Conservation (phyloP, 2,329 filamentous ascomycete genomes). For the Fusarium fujikuroi region DNA sequence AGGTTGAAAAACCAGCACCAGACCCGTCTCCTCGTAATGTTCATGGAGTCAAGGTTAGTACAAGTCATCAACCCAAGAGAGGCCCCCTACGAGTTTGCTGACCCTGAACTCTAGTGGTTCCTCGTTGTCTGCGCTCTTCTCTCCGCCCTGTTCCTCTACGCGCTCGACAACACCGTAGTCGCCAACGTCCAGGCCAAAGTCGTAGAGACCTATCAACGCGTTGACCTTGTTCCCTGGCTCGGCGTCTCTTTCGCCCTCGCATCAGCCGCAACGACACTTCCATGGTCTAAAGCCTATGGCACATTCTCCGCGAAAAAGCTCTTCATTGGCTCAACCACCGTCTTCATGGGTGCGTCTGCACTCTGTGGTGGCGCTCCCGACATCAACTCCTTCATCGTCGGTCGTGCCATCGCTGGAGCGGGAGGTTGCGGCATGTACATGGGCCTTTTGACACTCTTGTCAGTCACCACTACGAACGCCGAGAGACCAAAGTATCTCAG, state of each 20-base stretch:
- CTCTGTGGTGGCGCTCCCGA: constrained; percentile 54
- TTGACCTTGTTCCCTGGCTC: constrained; percentile 33
- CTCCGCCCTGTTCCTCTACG: constrained; percentile 14
- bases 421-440: constrained; percentile 51
- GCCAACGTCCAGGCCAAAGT: constrained; percentile 36
- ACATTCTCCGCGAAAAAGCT: constrained; percentile 43
- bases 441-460: constrained; percentile 25
- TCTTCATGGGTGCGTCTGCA: constrained; percentile 45
- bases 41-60: constrained; percentile 4
- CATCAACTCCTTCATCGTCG: constrained; percentile 57
- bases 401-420: constrained; percentile 54
- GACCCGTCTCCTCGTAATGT: neutral
- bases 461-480: constrained; percentile 10
- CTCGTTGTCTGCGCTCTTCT: constrained; percentile 7
- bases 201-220: constrained; percentile 10
- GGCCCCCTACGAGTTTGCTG: neutral
- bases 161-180: constrained; percentile 35
- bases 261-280: constrained; percentile 22
- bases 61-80: fast-evolving
- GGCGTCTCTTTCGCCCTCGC: constrained; percentile 40
- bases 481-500: constrained; percentile 38
- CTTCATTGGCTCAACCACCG: constrained; percentile 31
- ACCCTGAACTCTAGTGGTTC: neutral
- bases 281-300: constrained; percentile 19
- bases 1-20: neutral